phyloP scores from a whole-genome alignment of 2,329 filamentous ascomycete species.

The Rutstroemia sp. region DNA sequence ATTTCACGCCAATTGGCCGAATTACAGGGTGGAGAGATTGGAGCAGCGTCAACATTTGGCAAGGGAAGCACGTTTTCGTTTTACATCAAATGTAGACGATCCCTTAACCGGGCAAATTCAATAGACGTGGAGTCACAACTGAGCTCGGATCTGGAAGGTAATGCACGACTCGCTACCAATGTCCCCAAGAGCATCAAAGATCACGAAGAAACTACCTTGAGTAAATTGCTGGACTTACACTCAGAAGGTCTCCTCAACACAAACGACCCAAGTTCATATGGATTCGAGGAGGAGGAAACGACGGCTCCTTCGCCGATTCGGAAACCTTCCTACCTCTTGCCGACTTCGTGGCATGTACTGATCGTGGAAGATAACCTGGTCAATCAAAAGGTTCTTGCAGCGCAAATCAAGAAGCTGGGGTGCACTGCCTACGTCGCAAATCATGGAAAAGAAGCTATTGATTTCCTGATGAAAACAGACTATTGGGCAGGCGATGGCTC shows the following conservation, averaged over 20 bases:
- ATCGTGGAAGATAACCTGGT: constrained; percentile 64
- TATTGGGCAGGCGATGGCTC: constrained; percentile 41
- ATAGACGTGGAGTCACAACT: constrained; percentile 1
- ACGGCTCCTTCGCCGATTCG: neutral
- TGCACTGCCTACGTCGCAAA: constrained; percentile 57
- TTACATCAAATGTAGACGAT: constrained; percentile 45
- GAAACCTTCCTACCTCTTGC: neutral
- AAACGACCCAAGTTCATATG: constrained; percentile 1
- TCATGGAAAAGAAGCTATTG: constrained; percentile 55
- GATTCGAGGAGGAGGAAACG: constrained; percentile 1
- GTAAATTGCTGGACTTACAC: neutral
- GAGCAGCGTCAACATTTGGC: constrained; percentile 59
- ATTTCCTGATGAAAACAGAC: constrained; percentile 45
- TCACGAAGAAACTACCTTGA: constrained; percentile 2
- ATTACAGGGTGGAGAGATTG: constrained; percentile 73
- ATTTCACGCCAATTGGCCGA: constrained; percentile 74
- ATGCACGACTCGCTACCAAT: constrained; percentile 11
- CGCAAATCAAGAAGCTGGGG: constrained; percentile 53
- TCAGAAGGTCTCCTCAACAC: neutral
- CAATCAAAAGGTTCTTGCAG: constrained; percentile 57
- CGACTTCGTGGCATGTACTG: constrained; percentile 35
- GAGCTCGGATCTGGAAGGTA: neutral
- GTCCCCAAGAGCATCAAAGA: constrained; percentile 7
- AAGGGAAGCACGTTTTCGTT: constrained; percentile 71
- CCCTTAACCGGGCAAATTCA: constrained; percentile 9